Base-by-base conservation (phyloP, 768 basidiomycete species). In the Macrolepiota dolichaula region DNA sequence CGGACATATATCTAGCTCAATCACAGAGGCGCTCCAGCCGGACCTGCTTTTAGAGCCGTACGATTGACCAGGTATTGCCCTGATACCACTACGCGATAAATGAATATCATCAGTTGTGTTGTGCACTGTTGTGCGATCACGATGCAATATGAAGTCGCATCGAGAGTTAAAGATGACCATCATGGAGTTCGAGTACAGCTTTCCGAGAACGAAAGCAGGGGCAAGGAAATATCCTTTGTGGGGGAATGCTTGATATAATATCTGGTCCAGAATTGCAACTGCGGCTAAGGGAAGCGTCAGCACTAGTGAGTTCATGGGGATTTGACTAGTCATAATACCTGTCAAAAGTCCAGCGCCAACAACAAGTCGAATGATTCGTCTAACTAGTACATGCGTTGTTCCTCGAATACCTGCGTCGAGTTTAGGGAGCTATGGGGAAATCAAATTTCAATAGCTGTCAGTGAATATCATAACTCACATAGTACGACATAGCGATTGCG, bases 171-270 rank as follows among this genome's bases (percentile, higher is more conserved):
- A 54, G 9, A 54, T 54, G 22, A 54, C 52, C 52, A 54, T 54
- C 52, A 54, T 54, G 35, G 52, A 54, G 22, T 69, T 71, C 4
- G 66, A 67, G 40, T 71, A 71, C 3, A 69, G 57, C 22, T 71
- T 71, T 13, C 67, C 65, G 2, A 68, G 53, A 44, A 66, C 63
- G 40, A 64, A 59, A 11, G 63, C 55, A 6, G 65, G 65, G 13
- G 64, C 53, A 46, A 71, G 55, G 22, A 67, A 67, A 36, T 60
- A 66, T 25, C 64, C 68, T 46, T 66, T 65, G 3, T 62, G 62
- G 12, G 63, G 40, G 53, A 46, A 65, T 11, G 22, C 58, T n/a
- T 67, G 61, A 55, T 64, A 68, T 1, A 71, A 53, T 10, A 38
- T 38, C 0, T 69, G 61, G 32, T 65, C 64, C 6, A 67, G 29